Base-by-base conservation (phyloP, 23 red algal genomes). In the Rhodosorus marinus region DNA sequence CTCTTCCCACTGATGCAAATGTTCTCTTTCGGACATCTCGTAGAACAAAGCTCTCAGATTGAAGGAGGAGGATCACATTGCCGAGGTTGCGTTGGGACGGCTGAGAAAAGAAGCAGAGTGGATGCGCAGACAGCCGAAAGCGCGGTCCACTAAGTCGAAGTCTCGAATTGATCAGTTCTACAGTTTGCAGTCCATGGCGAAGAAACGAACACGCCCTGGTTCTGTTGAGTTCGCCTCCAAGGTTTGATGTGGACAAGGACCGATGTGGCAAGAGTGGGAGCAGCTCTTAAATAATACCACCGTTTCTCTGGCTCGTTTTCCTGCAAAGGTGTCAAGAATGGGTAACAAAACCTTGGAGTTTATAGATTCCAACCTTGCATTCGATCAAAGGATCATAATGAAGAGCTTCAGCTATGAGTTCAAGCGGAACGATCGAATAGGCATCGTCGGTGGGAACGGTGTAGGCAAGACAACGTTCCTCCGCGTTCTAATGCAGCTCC, bases 21-120 rank as follows among this genome's bases (percentile, higher is more conserved):
- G n/a, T n/a, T n/a, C n/a, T n/a, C n/a, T n/a, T n/a, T n/a, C n/a
- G n/a, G n/a, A n/a, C n/a, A n/a, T n/a, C n/a, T n/a, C n/a, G n/a
- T 52, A 60, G 23, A 25, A 54, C n/a, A 93, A 93, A 50, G 66
- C 58, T 3, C 47, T 15, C 1, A 51, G 52, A 19, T 20, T 72
- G 15, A 34, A 15, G 24, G 19, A 17, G 35, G 54, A 65, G 1
- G 35, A 65, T 9, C 59, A 72, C 23, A 20, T 28, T 1, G 31
- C 51, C 15, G 35, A 62, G 1, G 26, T 55, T 4, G 50, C 58
- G 8, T 57, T 28, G 29, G 53, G 63, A 26, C 40, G 52, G 28
- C 53, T 75, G 34, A 54, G 54, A 20, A 69, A 74, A 24, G 86
- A 93, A 51, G 41, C 82, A 42, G 86, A 75, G 51, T 93, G 86